Evolutionary conservation across 2,329 filamentous ascomycete genomes (phyloP), one percentile per base, ranked within the genome.

Genomic region (Ampelomyces quisqualis): DNA sequence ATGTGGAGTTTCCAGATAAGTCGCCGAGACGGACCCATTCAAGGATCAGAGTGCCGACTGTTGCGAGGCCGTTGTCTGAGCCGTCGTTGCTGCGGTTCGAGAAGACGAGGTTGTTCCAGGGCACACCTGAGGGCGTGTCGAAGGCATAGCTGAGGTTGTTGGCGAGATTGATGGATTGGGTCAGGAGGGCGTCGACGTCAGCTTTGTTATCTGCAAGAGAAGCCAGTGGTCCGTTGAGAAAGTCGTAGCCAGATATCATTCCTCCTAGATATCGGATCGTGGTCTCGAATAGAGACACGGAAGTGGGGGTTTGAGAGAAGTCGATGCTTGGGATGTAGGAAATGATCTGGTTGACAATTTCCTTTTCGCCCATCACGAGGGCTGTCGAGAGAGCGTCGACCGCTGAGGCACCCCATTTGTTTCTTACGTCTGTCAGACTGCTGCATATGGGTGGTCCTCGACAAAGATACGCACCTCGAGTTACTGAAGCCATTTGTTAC

Each of bases 231-330:
- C 86, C 86, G 1, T 73, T 83, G 32, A 95, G 71, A 34, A 95
- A 75, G 61, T 88, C 85, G 55, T 87, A 85, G 3, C 76, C 87
- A 2, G 89, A 86, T 7, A 95, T 62, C 56, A 95, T 75, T 11
- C 89, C 90, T 7, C 81, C 90, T 1, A 95, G 71, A 58, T 95
- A 95, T 19, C 90, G 83, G 59, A 95, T 95, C 0, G 88, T 95
- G 0, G 88, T 94, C 69, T 95, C 90, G 58, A 95, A 95, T 6
- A 95, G 69, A 24, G 85, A 91, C 34, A 95, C 81, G 7, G 74
- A 68, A 1, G 47, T 49, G 0, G 45, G 8, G 2, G 84, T 86
- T 8, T 74, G 71, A 28, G 77, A 77, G 60, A 88, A 95, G 66
- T 94, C 74, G 57, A 94, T 84, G 0, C 70, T 78, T 0, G 81